Base-by-base conservation (phyloP, 305 asterid species). In the Rubia peregrina region DNA sequence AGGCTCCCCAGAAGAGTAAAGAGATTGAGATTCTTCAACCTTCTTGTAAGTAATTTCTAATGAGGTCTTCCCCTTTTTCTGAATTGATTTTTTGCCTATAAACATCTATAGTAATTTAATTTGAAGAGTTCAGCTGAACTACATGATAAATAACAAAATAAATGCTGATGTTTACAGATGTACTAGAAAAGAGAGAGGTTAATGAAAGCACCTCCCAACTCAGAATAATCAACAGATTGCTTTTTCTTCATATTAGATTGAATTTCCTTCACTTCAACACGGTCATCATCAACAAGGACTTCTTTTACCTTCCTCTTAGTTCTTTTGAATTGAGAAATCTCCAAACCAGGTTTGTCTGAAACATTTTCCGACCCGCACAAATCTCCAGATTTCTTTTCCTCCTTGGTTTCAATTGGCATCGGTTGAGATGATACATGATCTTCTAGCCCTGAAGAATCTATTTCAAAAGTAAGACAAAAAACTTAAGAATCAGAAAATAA, bases 1-100 rank as follows among this genome's bases (percentile, higher is more conserved):
- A 59, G 98, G 96, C 80, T 91, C 97, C 53, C 64, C 81, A 68
- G 80, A 73, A 77, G 65, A 68, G 68, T 60, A 82, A 26, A 74
- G 75, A 63, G 36, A 76, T 67, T 76, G 83, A 73, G 63, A 68
- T 49, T 79, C 61, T 79, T 78, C 80, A 62, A 73, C 5, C 41
- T 71, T 73, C 71, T 78, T 74, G 61, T 78, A 74, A 64, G 79
- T 82, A 40, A 41, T 71, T 77, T 70, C 84, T 10, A 83, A 75
- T 17, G 81, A 61, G 49, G 71, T 79, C 68, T 82, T 87, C 72
- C 79, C 84, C 77, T 86, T 82, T 60, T 75, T 80, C 75, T 22
- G 69, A 63, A 75, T 66, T 56, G 83, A 74, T 73, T 76, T 76
- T 80, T 82, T 81, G 70, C 81, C 95, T 87, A 75, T 60, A 67